Evolutionary conservation across 73 alveolate species (phyloP), one percentile per base, ranked within the genome.

Genomic region (Symbiodinium natans): DNA sequence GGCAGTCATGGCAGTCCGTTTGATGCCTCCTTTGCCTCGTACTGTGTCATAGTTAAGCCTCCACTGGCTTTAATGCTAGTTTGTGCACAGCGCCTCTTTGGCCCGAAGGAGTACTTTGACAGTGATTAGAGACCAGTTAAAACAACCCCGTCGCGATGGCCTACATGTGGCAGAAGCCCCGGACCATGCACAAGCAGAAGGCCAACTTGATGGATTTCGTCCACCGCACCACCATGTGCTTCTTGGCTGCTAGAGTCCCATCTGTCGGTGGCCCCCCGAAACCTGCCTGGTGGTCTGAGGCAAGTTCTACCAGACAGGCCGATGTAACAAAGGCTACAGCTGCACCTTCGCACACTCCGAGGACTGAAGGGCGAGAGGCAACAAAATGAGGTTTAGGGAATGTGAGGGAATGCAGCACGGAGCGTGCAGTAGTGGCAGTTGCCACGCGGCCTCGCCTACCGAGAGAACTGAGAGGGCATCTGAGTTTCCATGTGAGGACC

Each of bases 251-350:
- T 63, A 27, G 17, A 29, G 75, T 0, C 33, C 59, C 59, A 9
- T 46, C 13, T 46, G 59, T 46, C 13, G 13, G 13, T 46, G 59
- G 59, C 13, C 13, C 59, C 59, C 21, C 13, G 21, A 9, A 9
- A 6, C 6, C 59, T 25, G 15, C 38, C 0, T 2, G 38, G 34
- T n/a, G 33, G 38, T 4, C 77, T 63, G 77, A 63, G 77, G 77
- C 77, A 63, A 63, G 77, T 63, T 63, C 77, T 63, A 63, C 77
- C 77, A 63, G 77, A 63, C 77, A 34, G 77, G 77, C 77, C 17
- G 77, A 34, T 63, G 77, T 63, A 63, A 23, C 77, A 63, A 63
- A 63, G 77, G 77, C 8, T 63, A 21, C 77, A 21, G 34, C 34
- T 63, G 77, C 77, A 63, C 77, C 77, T 63, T 63, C 34, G 77